Percentiles rank a stretch among this genome's conserved stretches.
phyloP scores from a whole-genome alignment of 176 grass and related monocot genomes.

The Aegilops bicornis region DNA sequence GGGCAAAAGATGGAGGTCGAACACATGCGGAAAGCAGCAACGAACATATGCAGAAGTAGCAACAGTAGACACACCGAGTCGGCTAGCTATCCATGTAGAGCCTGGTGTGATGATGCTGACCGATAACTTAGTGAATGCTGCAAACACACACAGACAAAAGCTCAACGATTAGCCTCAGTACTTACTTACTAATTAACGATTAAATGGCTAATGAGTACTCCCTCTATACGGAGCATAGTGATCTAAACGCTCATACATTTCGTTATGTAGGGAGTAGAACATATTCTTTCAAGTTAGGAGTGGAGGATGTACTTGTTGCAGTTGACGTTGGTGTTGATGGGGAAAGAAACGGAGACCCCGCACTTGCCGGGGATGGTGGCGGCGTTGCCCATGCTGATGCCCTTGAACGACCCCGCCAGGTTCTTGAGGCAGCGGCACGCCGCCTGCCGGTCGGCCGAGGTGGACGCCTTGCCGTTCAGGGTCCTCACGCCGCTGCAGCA shows the following conservation, averaged over 20 bases:
- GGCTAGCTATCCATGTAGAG: too few species aligned
- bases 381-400: conserved; percentile 27
- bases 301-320: conserved; percentile 26
- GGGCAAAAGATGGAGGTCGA: neutral
- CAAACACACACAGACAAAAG: neutral
- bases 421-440: conserved; percentile 21
- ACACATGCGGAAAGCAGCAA: neutral
- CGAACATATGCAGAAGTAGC: neutral
- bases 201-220: too few species aligned
- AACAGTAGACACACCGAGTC: neutral
- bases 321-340: conserved; percentile 24
- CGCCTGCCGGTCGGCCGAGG: conserved; percentile 28
- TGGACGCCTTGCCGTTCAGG: conserved; percentile 25
- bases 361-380: conserved; percentile 27
- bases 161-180: neutral
- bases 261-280: too few species aligned
- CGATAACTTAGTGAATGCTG: neutral
- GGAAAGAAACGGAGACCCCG: conserved; percentile 23
- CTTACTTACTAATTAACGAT: neutral
- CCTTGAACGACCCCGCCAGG: neutral
- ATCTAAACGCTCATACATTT: too few species aligned
- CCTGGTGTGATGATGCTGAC: neutral
- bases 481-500: conserved; percentile 48
- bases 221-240: too few species aligned
- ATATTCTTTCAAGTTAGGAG: neutral